phyloP scores from a whole-genome alignment of 2,329 filamentous ascomycete genomes.

The Tolypocladium amazonense region DNA sequence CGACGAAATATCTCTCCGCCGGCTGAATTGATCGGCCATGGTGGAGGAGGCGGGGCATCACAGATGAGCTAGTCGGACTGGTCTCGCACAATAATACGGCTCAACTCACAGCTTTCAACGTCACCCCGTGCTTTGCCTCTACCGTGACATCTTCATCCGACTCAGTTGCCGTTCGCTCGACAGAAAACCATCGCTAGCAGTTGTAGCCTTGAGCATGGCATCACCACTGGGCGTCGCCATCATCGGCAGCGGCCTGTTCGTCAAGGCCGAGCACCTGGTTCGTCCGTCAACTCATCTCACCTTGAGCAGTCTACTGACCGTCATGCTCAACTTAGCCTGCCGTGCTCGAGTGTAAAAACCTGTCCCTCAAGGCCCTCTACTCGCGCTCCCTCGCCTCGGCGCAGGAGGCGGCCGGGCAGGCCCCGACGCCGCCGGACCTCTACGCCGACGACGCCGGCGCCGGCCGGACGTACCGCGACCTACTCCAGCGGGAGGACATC shows the following conservation, averaged over 20 bases:
- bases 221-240: conserved; percentile 45
- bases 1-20: too few relatives aligned
- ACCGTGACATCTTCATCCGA: background rate
- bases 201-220: background rate
- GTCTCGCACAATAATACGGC: background rate
- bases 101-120: background rate
- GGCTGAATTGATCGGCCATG: background rate
- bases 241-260: conserved; percentile 54
- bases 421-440: conserved; percentile 25
- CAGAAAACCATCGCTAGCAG: background rate
- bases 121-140: too few relatives aligned
- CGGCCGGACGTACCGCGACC: conserved; percentile 35
- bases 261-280: conserved; percentile 46
- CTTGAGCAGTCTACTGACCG: background rate
- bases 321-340: conserved; percentile 33
- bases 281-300: conserved; percentile 4
- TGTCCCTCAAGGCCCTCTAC: conserved; percentile 55
- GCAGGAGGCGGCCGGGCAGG: conserved; percentile 28
- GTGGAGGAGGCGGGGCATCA: background rate
- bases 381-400: conserved; percentile 51
- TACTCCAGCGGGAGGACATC: conserved; percentile 44
- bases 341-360: conserved; percentile 36
- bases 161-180: background rate
- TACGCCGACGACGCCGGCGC: conserved; percentile 46
- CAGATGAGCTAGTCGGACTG: background rate